A percentile compares a stretch with the other conserved stretches of the same genome.
phyloP scores from a whole-genome alignment of 2,329 filamentous ascomycete species.

The Geosmithia morbida region DNA sequence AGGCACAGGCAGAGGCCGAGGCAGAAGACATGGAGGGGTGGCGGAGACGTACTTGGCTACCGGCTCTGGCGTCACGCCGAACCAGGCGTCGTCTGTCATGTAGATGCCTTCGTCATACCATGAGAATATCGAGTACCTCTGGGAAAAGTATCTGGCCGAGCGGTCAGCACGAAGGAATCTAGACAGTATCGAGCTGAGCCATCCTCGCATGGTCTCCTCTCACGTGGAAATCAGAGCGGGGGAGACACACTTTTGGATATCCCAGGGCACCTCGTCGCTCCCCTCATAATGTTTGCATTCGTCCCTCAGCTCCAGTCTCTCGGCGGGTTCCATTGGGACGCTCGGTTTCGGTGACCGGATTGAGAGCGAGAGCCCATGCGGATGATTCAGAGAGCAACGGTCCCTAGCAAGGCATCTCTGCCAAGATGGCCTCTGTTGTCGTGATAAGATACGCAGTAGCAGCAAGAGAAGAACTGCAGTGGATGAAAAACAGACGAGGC shows the following conservation, averaged over 20 bases:
- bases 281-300: conserved; percentile 63
- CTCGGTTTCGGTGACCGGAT: neutral
- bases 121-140: conserved; percentile 77
- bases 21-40: neutral
- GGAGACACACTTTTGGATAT: conserved; percentile 62
- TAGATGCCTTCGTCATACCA: conserved; percentile 76
- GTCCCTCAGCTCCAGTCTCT: conserved; percentile 37
- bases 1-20: conserved; percentile 1
- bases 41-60: conserved; percentile 60
- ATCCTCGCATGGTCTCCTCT: neutral
- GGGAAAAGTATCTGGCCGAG: conserved; percentile 64
- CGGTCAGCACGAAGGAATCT: neutral
- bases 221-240: neutral
- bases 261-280: conserved; percentile 58
- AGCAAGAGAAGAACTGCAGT: too few species aligned
- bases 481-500: too few species aligned
- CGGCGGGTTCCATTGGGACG: conserved; percentile 24
- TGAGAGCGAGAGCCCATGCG: neutral
- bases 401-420: neutral
- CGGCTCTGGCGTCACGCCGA: conserved; percentile 87
- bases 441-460: neutral
- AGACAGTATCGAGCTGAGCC: neutral
- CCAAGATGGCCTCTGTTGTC: neutral
- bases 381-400: neutral
- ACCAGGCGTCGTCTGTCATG: conserved; percentile 93